These are phyloP conservation scores for Mortierella hygrophila DNA, from an alignment of 192 early-diverging fungal species.

Conservation along the genomic window DNA sequence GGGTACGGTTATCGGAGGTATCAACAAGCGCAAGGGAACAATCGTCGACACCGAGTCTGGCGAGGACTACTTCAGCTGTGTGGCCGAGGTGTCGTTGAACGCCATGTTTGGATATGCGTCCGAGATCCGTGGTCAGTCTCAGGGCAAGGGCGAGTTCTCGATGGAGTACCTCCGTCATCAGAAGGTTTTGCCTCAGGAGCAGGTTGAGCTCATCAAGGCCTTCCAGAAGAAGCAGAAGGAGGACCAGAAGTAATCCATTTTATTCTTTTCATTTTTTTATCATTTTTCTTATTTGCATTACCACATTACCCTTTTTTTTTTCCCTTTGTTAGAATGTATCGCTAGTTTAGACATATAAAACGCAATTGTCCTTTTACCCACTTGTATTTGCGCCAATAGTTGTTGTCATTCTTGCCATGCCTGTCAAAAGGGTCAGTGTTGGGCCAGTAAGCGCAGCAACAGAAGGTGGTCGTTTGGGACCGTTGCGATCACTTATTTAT, in stretches of 20 bases:
- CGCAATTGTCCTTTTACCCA: neutral
- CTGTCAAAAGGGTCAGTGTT: neutral
- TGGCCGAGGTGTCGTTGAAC: conserved; percentile 93
- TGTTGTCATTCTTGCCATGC: conserved; percentile 7
- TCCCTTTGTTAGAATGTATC: neutral
- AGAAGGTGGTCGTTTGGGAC: neutral
- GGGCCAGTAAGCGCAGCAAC: too few relatives aligned
- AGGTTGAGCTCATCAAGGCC: conserved; percentile 89
- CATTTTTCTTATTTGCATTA: neutral
- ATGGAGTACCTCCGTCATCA: conserved; percentile 97
- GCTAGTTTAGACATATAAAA: conserved; percentile 1
- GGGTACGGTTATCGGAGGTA: conserved; percentile 88
- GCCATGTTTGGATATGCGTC: conserved; percentile 99
- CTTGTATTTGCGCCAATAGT: neutral
- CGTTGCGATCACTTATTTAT: neutral
- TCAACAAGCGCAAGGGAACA: conserved; percentile 98
- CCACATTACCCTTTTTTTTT: conserved; percentile 9
- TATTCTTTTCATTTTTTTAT: neutral
- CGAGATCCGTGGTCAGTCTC: conserved; percentile 82
- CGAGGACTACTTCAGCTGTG: conserved; percentile 91
- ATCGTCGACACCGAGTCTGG: conserved; percentile 93
- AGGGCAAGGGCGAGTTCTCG: conserved; percentile 98
- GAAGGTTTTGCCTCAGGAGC: conserved; percentile 82
- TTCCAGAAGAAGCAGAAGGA: conserved; percentile 79
- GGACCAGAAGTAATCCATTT: conserved; percentile 43